Evolutionary conservation across 78 protist species (phyloP).

Genomic region (Andalucia godoyi): DNA sequence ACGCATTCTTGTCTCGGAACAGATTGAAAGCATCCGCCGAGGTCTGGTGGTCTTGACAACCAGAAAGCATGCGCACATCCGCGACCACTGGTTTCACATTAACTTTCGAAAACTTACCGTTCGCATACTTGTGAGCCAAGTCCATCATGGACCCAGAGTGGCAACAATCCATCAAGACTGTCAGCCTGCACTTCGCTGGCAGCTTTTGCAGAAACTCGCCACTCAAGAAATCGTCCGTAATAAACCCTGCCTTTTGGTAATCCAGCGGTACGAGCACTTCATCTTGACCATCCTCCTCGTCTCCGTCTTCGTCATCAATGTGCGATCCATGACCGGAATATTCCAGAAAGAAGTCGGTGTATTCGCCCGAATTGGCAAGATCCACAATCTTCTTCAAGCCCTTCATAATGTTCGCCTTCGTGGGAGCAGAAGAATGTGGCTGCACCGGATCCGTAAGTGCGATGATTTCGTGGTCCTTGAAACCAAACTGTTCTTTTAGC

Average conservation of each 20-base stretch:
- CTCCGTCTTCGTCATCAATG: conserved; percentile 9
- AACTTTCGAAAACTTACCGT: background rate
- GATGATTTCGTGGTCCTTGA: background rate
- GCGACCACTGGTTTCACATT: background rate
- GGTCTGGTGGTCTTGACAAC: conserved; percentile 7
- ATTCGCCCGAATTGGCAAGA: conserved; percentile 26
- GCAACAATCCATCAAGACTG: conserved; percentile 23
- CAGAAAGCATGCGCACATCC: conserved; percentile 5
- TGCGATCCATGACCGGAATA: conserved; percentile 21
- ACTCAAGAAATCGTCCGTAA: conserved; percentile 5
- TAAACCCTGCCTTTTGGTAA: conserved; percentile 4
- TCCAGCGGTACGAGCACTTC: conserved; percentile 24
- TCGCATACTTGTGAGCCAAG: background rate
- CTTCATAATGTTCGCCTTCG: conserved; percentile 10
- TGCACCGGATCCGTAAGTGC: background rate
- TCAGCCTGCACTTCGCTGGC: conserved; percentile 13
- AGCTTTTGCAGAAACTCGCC: background rate
- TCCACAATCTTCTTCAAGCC: conserved; percentile 15
- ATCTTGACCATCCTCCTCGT: conserved; percentile 33
- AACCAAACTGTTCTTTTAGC: background rate
- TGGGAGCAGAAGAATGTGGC: conserved; percentile 8
- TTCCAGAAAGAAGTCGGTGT: conserved; percentile 1
- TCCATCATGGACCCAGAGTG: conserved; percentile 35
- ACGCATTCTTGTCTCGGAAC: background rate
- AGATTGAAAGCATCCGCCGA: conserved; percentile 2